A percentile compares a stretch with the other conserved stretches of the same genome.
Evolutionary conservation across 2,329 filamentous ascomycete species (phyloP).

Genomic region (Plenodomus tracheiphilus): DNA sequence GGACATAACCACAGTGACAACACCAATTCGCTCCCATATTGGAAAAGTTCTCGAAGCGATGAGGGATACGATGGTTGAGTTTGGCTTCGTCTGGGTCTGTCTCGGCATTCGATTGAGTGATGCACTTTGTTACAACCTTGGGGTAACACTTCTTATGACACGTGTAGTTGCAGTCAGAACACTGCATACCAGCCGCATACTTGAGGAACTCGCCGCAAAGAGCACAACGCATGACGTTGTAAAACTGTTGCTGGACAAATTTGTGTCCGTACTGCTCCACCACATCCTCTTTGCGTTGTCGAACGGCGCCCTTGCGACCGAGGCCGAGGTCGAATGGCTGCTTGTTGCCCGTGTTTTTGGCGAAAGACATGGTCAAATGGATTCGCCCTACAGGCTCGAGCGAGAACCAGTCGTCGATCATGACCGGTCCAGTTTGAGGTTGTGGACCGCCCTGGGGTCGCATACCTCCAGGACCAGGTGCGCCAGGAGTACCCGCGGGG

Average conservation of each 20-base stretch:
- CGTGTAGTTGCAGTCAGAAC: slow-evolving; percentile 98
- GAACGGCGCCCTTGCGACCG: slow-evolving; percentile 91
- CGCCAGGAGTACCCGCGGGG: slow-evolving; percentile 43
- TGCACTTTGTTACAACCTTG: slow-evolving; percentile 98
- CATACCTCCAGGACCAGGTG: slow-evolving; percentile 44
- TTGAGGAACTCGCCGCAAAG: slow-evolving; percentile 98
- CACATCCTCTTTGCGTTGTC: slow-evolving; percentile 96
- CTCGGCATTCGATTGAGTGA: slow-evolving; percentile 98
- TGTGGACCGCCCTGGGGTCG: slow-evolving; percentile 46
- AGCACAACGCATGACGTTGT: slow-evolving; percentile 99
- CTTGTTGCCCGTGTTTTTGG: slow-evolving; percentile 84
- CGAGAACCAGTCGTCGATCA: slow-evolving; percentile 95
- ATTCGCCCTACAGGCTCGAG: slow-evolving; percentile 93
- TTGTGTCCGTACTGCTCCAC: slow-evolving; percentile 99
- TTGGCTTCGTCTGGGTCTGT: slow-evolving; percentile 98
- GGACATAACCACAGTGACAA: slow-evolving; percentile 95
- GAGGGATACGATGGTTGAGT: slow-evolving; percentile 98
- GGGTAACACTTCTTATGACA: slow-evolving; percentile 97
- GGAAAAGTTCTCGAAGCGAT: slow-evolving; percentile 94
- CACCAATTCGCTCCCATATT: slow-evolving; percentile 99
- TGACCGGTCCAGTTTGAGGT: slow-evolving; percentile 58
- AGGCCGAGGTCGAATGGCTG: slow-evolving; percentile 85
- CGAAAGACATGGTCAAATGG: slow-evolving; percentile 86
- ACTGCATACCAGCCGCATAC: slow-evolving; percentile 98
- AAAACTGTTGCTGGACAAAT: slow-evolving; percentile 97